A percentile compares a stretch with the other conserved stretches of the same genome.
These are phyloP conservation scores for Phlegmacium glaucopus DNA, from an alignment of 768 basidiomycete species.

Conservation along the genomic window DNA sequence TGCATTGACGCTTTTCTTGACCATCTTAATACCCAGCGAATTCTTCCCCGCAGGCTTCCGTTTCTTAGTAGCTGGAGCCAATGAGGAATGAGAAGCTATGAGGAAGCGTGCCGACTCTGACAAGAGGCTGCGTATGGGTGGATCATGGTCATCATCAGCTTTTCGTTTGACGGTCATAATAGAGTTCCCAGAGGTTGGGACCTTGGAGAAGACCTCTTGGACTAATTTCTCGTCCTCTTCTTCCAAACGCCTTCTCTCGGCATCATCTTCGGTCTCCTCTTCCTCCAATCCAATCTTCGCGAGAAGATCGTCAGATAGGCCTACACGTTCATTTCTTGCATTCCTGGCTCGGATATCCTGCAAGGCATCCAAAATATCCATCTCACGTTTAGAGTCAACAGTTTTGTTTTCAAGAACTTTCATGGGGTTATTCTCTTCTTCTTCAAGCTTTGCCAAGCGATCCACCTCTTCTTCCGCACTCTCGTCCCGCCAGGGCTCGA, in stretches of 20 bases:
- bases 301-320: constrained; percentile 66
- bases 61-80: constrained; percentile 48
- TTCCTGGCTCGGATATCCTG: constrained; percentile 89
- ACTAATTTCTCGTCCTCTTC: constrained; percentile 93
- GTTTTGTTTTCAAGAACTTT: constrained; percentile 92
- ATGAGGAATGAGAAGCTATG: constrained; percentile 45
- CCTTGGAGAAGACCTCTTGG: constrained; percentile 80
- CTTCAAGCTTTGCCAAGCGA: constrained; percentile 78
- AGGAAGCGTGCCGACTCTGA: constrained; percentile 63
- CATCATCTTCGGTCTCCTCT: constrained; percentile 74
- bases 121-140: constrained; percentile 63
- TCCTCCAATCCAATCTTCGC: constrained; percentile 64
- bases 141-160: constrained; percentile 74
- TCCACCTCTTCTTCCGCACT: constrained; percentile 78
- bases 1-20: constrained; percentile 41
- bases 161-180: constrained; percentile 81
- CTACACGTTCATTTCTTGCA: constrained; percentile 84
- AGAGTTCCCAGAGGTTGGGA: constrained; percentile 27
- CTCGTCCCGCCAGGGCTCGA: constrained; percentile 95
- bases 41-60: constrained; percentile 60
- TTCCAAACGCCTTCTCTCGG: constrained; percentile 64
- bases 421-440: constrained; percentile 97
- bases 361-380: constrained; percentile 96
- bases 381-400: constrained; percentile 90
- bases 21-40: constrained; percentile 71